Evolutionary conservation across 192 early-diverging fungal species (phyloP).

Genomic region (Phlyctochytrium bullatum): DNA sequence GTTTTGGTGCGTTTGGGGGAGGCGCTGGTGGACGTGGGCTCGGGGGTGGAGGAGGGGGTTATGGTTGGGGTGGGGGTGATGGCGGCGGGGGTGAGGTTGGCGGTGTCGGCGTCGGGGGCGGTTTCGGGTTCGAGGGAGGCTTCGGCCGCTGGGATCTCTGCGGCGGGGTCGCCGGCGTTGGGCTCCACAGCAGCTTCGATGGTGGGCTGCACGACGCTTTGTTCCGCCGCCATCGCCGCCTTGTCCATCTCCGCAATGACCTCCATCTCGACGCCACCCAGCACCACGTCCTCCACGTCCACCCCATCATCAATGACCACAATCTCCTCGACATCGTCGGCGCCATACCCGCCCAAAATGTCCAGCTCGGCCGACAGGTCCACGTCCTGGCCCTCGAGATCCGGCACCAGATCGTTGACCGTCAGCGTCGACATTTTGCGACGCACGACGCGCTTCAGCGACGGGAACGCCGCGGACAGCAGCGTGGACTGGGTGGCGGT

Average conservation of each 20-base stretch:
- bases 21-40: neutral
- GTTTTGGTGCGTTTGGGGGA: neutral
- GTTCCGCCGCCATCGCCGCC: neutral
- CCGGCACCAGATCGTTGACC: neutral
- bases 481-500: neutral
- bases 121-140: neutral
- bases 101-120: neutral
- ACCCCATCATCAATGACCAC: neutral
- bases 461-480: neutral
- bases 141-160: neutral
- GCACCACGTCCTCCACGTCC: neutral
- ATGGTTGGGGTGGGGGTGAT: neutral
- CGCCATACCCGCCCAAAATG: neutral
- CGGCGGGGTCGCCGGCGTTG: neutral
- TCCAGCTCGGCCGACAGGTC: constrained; percentile 5
- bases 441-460: neutral
- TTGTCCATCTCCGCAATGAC: neutral
- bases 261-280: neutral
- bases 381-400: too few relatives aligned
- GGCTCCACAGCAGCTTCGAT: neutral
- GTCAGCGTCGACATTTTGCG: neutral
- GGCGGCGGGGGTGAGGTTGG: neutral
- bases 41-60: neutral
- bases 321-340: neutral
- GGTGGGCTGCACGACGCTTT: neutral